phyloP scores from a whole-genome alignment of 495 filamentous ascomycete species.

The Penicillium alfredii region DNA sequence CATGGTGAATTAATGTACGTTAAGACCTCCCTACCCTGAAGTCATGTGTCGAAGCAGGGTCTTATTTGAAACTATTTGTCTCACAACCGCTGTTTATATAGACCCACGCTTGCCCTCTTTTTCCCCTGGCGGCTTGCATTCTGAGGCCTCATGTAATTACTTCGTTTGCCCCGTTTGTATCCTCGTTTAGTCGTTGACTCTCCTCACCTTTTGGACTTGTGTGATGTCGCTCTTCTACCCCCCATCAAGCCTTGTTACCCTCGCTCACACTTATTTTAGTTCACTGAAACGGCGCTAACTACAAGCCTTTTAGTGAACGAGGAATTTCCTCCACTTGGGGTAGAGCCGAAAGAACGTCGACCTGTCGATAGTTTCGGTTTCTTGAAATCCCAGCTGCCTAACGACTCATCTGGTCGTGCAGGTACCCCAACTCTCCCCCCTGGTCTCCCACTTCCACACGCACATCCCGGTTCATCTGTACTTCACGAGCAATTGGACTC shows the following conservation, averaged over 20 bases:
- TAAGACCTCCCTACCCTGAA: conserved; percentile 56
- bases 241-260: too few species aligned
- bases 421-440: conserved; percentile 60
- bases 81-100: conserved; percentile 45
- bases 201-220: conserved; percentile 9
- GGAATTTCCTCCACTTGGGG: conserved; percentile 48
- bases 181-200: conserved; percentile 12
- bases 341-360: conserved; percentile 31
- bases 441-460: conserved; percentile 54
- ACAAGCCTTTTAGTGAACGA: conserved; percentile 35
- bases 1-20: conserved; percentile 73
- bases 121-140: conserved; percentile 28
- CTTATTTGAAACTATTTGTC: conserved; percentile 49
- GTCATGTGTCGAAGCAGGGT: conserved; percentile 41
- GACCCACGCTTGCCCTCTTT: conserved; percentile 33
- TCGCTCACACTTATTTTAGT: too few species aligned
- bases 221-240: conserved; percentile 7
- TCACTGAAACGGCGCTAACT: conserved; percentile 21
- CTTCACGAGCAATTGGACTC: conserved; percentile 32
- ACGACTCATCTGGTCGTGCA: conserved; percentile 34
- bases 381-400: conserved; percentile 36
- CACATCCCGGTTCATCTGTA: conserved; percentile 42
- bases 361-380: conserved; percentile 41
- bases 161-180: conserved; percentile 26
- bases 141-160: conserved; percentile 36